Evolutionary conservation across 441 rosid genomes (phyloP), one percentile per base, ranked within the genome.

Genomic region (Pelargonium cotyledonis): DNA sequence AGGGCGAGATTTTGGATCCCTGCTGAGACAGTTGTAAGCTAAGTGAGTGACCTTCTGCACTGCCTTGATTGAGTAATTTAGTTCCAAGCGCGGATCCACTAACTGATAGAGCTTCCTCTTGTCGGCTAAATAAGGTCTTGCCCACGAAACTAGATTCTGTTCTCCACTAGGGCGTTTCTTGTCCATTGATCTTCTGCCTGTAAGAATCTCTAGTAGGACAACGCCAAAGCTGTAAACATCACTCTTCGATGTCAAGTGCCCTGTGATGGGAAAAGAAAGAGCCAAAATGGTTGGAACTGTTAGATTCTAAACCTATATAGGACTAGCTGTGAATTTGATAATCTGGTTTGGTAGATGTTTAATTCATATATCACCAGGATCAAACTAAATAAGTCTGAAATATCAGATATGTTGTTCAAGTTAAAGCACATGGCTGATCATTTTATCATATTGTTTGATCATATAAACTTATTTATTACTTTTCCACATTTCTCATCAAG

Each of bases 31-130:
- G 40, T 73, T 84, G 80, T 76, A 74, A 16, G 94, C 88, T 73
- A 88, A 66, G 51, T 81, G 89, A 65, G 94, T 81, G 62, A 88
- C 84, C 74, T 88, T 88, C 75, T 86, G 87, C 65, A 86, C 88
- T 12, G 79, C 94, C 80, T 86, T 88, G 51, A 88, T 69, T n/a
- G 94, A 86, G 82, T 88, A 88, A 76, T 84, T 81, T 63, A 86
- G 84, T 78, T 80, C 85, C 61, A 84, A 74, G n/a, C 80, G 83
- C 3, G 85, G 85, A 79, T 81, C 87, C 15, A 76, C 83, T 8
- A 81, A 71, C 14, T 84, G 84, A 76, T 74, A 80, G 26, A 84
- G 63, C 67, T 81, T 81, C 74, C 87, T 64, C 78, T 76, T 84
- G 76, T 84, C 87, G 19, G 78, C 71, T 67, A 84, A 63, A 66